These are phyloP conservation scores for Mucor sp. DNA, from an alignment of 371 early-diverging fungal species.

Conservation along the genomic window DNA sequence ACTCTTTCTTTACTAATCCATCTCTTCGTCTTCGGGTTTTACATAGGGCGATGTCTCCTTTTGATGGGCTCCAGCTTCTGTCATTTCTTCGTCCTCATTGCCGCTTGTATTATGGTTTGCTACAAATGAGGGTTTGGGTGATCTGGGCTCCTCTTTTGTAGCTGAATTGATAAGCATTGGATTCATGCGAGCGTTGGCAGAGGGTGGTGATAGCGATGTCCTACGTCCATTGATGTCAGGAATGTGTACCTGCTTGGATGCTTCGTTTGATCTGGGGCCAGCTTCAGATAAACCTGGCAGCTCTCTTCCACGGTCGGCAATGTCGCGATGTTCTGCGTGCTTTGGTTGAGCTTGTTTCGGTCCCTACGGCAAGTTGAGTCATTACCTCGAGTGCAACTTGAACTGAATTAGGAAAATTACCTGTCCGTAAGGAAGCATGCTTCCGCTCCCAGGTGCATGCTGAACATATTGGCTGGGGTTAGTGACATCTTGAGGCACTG, in stretches of 20 bases:
- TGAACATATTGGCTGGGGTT: constrained; percentile 47
- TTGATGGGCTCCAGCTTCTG: neutral
- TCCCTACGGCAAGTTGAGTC: neutral
- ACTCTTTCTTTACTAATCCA: neutral
- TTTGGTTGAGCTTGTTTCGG: neutral
- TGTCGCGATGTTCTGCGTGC: neutral
- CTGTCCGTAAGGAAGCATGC: constrained; percentile 4
- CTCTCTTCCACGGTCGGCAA: neutral
- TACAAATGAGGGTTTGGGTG: constrained; percentile 2
- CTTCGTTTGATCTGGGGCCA: neutral
- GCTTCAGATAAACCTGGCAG: neutral
- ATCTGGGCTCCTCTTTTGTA: neutral
- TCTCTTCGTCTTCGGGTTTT: constrained; percentile 3
- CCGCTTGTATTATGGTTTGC: neutral
- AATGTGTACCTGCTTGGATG: neutral
- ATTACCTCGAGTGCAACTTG: neutral
- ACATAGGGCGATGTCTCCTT: neutral
- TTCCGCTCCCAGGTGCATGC: neutral
- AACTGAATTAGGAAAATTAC: neutral
- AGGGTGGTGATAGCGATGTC: neutral
- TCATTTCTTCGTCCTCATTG: neutral
- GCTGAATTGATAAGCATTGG: neutral
- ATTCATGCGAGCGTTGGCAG: neutral
- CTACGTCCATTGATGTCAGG: neutral
- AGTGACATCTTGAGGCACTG: constrained; percentile 66